These are phyloP conservation scores for Farysia itapuensis DNA, from an alignment of 1,284 basidiomycete species.

Conservation along the genomic window DNA sequence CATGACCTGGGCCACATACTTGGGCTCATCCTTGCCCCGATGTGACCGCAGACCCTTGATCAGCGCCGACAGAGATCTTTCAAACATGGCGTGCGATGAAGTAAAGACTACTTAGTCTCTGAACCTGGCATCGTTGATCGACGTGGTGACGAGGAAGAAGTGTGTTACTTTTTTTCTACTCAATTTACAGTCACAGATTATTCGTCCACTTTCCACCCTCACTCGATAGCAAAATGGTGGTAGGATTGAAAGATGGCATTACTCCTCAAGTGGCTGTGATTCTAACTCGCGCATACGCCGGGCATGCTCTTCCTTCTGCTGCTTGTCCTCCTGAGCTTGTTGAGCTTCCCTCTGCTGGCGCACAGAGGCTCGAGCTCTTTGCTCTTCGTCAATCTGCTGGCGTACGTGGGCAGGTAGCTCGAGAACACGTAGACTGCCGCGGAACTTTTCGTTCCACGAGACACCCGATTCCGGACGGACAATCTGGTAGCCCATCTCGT, in stretches of 20 bases:
- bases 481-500: conserved; percentile 75
- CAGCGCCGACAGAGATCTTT: conserved; percentile 53
- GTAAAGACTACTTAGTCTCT: neutral
- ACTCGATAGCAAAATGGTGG: too few species aligned
- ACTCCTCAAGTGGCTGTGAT: conserved; percentile 23
- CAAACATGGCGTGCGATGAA: conserved; percentile 46
- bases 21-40: conserved; percentile 61
- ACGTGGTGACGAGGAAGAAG: neutral
- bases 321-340: conserved; percentile 6
- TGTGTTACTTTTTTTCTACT: too few species aligned
- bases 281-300: conserved; percentile 21
- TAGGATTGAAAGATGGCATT: too few species aligned
- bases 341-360: conserved; percentile 7
- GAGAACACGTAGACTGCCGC: conserved; percentile 67
- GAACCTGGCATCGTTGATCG: too few species aligned
- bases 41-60: conserved; percentile 59
- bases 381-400: conserved; percentile 16
- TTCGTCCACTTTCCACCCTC: too few species aligned
- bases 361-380: conserved; percentile 11
- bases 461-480: conserved; percentile 69
- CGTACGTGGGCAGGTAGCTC: conserved; percentile 25
- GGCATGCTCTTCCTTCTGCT: conserved; percentile 12
- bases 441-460: conserved; percentile 76
- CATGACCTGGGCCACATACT: conserved; percentile 62
- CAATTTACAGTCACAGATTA: too few species aligned